Percentiles rank a stretch among this genome's conserved stretches.
phyloP scores from a whole-genome alignment of 768 basidiomycete species.

The Lactarius deliciosus region DNA sequence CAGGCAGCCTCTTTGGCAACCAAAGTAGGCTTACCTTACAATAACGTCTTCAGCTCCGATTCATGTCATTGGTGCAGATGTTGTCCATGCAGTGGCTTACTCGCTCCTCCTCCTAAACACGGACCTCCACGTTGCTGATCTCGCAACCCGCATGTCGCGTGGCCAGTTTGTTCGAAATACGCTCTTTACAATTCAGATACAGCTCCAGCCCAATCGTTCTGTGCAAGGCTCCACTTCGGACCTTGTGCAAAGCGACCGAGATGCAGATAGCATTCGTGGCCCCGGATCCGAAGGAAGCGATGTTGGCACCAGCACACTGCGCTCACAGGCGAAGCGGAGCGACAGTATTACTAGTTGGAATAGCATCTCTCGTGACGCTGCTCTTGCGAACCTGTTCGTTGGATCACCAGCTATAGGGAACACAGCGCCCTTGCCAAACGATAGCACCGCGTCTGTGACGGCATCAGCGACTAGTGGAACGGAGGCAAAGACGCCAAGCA shows the following conservation, averaged over 20 bases:
- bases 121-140: constrained; percentile 93
- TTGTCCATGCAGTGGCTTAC: constrained; percentile 94
- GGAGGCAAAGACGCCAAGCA: constrained; percentile 40
- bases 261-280: constrained; percentile 58
- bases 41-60: constrained; percentile 17
- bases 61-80: constrained; percentile 47
- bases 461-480: constrained; percentile 47
- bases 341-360: constrained; percentile 86
- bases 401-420: constrained; percentile 31
- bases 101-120: constrained; percentile 94
- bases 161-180: constrained; percentile 92
- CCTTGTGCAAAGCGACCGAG: constrained; percentile 68
- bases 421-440: constrained; percentile 44
- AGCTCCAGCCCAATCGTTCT: constrained; percentile 56
- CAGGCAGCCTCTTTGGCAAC: constrained; percentile 73
- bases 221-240: constrained; percentile 57
- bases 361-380: constrained; percentile 65
- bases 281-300: constrained; percentile 60
- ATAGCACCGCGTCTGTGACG: constrained; percentile 60
- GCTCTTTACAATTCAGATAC: constrained; percentile 78
- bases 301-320: constrained; percentile 36
- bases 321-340: constrained; percentile 66
- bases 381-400: constrained; percentile 35
- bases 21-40: constrained; percentile 56
- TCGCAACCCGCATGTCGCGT: constrained; percentile 86